Percentiles rank a stretch among this genome's conserved stretches.
These are phyloP conservation scores for Rhododendron williamsianum DNA, from an alignment of 148 eudicot genomes.

Conservation along the genomic window DNA sequence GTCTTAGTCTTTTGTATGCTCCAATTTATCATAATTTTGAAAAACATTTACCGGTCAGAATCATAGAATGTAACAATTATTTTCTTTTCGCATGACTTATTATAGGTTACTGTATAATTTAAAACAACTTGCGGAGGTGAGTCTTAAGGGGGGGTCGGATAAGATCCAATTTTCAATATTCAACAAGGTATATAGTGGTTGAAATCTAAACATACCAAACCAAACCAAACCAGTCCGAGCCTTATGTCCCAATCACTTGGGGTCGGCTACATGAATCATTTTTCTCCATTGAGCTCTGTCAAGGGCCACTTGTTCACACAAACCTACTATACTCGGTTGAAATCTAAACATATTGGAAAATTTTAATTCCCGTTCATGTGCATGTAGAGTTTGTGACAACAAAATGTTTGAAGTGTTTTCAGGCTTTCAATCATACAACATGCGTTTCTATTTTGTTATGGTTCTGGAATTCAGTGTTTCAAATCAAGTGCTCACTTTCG, in stretches of 20 bases:
- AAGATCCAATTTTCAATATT: not conserved
- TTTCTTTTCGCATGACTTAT: not conserved
- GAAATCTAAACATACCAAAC: not conserved
- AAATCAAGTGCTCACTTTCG: not conserved
- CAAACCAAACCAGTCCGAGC: no score
- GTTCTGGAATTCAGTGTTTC: not conserved
- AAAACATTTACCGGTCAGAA: not conserved
- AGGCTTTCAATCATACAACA: not conserved
- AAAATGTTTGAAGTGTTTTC: not conserved
- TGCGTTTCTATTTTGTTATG: not conserved
- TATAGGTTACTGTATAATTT: not conserved
- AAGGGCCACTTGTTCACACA: no score
- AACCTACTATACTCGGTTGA: no score
- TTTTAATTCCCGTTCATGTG: not conserved
- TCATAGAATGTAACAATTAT: not conserved
- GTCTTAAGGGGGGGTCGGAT: conserved; percentile 3
- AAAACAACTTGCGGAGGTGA: conserved; percentile 48
- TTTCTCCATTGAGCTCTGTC: no score
- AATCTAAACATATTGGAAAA: not conserved
- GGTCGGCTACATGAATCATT: no score
- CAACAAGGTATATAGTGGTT: not conserved
- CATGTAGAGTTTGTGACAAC: not conserved
- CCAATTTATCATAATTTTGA: not conserved
- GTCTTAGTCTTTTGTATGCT: conserved; percentile 10
- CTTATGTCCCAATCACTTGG: no score